Evolutionary conservation across 2,329 filamentous ascomycete species (phyloP), one percentile per base, ranked within the genome.

Genomic region (Penicillium verrucosum): DNA sequence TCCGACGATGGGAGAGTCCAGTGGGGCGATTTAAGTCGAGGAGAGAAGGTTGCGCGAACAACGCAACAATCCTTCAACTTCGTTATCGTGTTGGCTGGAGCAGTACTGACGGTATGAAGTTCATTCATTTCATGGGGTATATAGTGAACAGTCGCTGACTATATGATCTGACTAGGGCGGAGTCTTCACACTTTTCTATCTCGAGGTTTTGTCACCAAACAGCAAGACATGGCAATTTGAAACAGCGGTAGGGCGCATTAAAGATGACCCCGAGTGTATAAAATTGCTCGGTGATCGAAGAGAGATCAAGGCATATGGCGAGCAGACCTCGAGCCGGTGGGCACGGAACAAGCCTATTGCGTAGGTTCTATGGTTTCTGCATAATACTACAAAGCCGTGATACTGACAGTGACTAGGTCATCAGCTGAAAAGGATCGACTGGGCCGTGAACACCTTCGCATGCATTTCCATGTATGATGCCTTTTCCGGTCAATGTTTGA

Each of bases 41-140:
- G 78, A 46, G 93, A 97, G 72, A 97, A 96, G 74, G 86, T 87
- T 3, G 89, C 88, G 25, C 84, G 93, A 38, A 89, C 91, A 9
- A 93, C 90, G 0, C 92, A 97, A 74, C 93, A 97, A 74, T 89
- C 88, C 16, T 88, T 96, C 78, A 97, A 97, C 75, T 85, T 96
- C 63, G 82, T 88, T 63, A 75, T 97, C 60, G 85, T 97, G 9
- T 64, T 91, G 1, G 79, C 87, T 8, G 93, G 93, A 27, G 76
- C 92, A 11, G 82, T 86, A 34, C 79, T 93, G 65, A 96, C 92
- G 36, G 89, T 91, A 80, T 60, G 81, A 32, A 37, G 3, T 43
- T 18, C 23, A 27, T 5, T 27, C 34, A 11, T 10, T 10, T 43
- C 27, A 18, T 41, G 16, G 16, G 42, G 23, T 1, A 23, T 12